Evolutionary conservation across 73 alveolate genomes (phyloP), one percentile per base, ranked within the genome.

Genomic region (Paramecium sexaurelia): DNA sequence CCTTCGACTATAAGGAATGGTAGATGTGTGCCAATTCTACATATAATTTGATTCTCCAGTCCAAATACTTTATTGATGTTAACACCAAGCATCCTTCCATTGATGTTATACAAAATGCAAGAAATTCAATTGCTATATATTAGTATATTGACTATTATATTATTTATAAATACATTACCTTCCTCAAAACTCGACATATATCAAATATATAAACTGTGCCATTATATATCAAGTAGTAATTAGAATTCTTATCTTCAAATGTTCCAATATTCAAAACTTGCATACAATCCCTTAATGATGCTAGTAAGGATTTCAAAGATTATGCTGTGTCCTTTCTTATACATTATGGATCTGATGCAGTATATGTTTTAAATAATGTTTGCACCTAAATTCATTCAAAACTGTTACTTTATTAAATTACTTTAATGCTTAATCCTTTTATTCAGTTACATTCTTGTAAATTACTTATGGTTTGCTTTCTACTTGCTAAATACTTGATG

Each of bases 31-130:
- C 98, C 7, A 96, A 95, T 94, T 97, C 99, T 26, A 98, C 91
- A 87, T 97, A 97, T 68, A 97, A 68, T 94, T 94, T 97, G 32
- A 97, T 95, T 56, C 99, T 89, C 97, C 99, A 95, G 39, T 94
- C 96, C 85, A 98, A 92, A 94, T 97, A 97, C 94, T 97, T 97
- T 41, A 96, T 96, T 69, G 98, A 94, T 15, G 98, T 87, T 41
- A 98, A 94, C 55, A 97, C 97, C 19, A 98, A 84, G 88, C 97
- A 95, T 71, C 98, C 95, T 86, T 98, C 99, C 94, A 98, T 47
- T 39, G 97, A 91, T 19, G 97, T 90, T 24, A 97, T 90, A 39
- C 95, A 92, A 95, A 96, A 98, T 56, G 98, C 98, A 15, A 98
- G 73, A 92, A 94, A 97, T 27, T 85, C 93, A 36, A 85, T 61